phyloP scores from a whole-genome alignment of 257 asterid species.

The Solanum paucissectum region DNA sequence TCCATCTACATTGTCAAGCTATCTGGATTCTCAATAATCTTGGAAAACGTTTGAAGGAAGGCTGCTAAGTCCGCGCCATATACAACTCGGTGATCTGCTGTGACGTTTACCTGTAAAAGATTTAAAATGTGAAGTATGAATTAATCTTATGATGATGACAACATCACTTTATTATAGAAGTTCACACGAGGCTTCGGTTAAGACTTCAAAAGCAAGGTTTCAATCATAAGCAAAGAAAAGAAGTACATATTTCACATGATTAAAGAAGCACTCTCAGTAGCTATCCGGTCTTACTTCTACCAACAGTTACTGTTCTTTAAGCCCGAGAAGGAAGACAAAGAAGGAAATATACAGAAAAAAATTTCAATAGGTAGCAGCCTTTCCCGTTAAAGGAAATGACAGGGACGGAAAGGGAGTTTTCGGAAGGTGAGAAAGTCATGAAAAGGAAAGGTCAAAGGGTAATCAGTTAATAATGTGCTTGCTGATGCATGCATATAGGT shows the following conservation, averaged over 20 bases:
- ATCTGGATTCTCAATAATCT: slow-evolving; percentile 64
- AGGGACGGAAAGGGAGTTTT: too few relatives aligned
- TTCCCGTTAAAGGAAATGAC: not conserved
- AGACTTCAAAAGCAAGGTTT: not conserved
- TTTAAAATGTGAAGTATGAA: not conserved
- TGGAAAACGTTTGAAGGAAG: slow-evolving; percentile 64
- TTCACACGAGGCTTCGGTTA: not conserved
- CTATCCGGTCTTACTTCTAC: not conserved
- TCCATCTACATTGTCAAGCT: slow-evolving; percentile 62
- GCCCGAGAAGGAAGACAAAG: not conserved
- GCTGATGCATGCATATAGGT: not conserved
- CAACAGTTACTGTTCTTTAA: not conserved
- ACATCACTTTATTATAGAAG: not conserved
- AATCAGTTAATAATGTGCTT: not conserved
- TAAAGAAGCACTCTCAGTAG: not conserved
- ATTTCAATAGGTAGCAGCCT: not conserved
- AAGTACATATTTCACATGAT: not conserved
- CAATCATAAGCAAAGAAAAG: not conserved
- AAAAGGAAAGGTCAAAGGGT: not conserved
- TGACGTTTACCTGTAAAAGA: slow-evolving; percentile 55
- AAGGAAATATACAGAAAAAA: not conserved
- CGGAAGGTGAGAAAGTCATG: not conserved
- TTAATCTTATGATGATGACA: not conserved
- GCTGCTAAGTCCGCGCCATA: slow-evolving; percentile 89
- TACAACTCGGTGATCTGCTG: slow-evolving; percentile 75